Evolutionary conservation across 2,329 filamentous ascomycete genomes (phyloP).

Genomic region (Sclerotinia sclerotiorum): DNA sequence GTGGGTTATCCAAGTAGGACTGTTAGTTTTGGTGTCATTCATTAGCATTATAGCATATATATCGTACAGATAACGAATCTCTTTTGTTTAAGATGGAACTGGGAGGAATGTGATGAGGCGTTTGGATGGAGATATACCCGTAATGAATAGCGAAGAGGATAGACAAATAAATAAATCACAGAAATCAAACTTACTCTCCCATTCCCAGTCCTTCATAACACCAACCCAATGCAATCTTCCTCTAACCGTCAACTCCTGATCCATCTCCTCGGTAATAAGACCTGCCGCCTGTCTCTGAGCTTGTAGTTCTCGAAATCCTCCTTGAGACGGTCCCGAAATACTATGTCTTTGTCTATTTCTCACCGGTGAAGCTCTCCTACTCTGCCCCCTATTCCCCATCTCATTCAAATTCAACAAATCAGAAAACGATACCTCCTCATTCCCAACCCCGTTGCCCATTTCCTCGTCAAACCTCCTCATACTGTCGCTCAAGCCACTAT

Average conservation of each 20-base stretch:
- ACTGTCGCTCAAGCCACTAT: slow-evolving; percentile 19
- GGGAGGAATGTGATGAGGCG: not conserved
- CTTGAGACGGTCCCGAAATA: slow-evolving; percentile 25
- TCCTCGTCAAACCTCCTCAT: slow-evolving; percentile 40
- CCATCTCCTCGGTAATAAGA: slow-evolving; percentile 46
- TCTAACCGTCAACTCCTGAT: slow-evolving; percentile 62
- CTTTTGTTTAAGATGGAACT: not conserved
- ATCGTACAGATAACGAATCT: slow-evolving; percentile 1
- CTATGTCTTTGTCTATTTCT: slow-evolving; percentile 22
- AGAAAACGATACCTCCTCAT: slow-evolving; percentile 35
- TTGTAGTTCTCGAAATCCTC: slow-evolving; percentile 23
- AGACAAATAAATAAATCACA: slow-evolving; percentile 5
- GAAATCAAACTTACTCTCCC: slow-evolving; percentile 59
- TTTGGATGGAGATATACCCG: not conserved
- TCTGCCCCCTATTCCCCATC: slow-evolving; percentile 28
- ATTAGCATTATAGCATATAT: not conserved
- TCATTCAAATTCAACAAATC: slow-evolving; percentile 38
- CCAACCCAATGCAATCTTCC: slow-evolving; percentile 68
- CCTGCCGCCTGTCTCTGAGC: slow-evolving; percentile 29
- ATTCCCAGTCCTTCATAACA: slow-evolving; percentile 71
- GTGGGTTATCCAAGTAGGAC: slow-evolving; percentile 21
- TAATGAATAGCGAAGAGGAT: not conserved
- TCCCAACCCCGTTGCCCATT: slow-evolving; percentile 27
- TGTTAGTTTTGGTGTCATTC: slow-evolving; percentile 1
- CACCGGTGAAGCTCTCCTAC: not conserved